These are phyloP conservation scores for Stagonosporopsis chrysanthemi DNA, from an alignment of 2,329 filamentous ascomycete species.

Conservation along the genomic window DNA sequence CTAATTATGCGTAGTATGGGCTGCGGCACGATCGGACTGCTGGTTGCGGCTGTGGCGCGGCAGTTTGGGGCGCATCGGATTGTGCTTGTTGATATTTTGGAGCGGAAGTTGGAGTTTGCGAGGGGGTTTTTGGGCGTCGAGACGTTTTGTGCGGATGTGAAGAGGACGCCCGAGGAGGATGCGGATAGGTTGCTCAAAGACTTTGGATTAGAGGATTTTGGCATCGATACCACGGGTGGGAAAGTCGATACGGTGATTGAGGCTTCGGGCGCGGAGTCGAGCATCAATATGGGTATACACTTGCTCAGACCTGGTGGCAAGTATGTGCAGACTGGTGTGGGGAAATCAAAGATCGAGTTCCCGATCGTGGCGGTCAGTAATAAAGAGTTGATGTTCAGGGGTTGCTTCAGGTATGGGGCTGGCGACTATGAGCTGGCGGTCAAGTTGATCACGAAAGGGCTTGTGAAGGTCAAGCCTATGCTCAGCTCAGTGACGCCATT, in stretches of 20 bases:
- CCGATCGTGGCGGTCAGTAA: slow-evolving; percentile 92
- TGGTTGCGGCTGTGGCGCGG: slow-evolving; percentile 77
- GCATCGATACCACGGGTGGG: slow-evolving; percentile 62
- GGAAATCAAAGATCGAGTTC: slow-evolving; percentile 88
- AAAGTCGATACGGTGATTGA: slow-evolving; percentile 84
- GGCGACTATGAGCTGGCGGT: slow-evolving; percentile 46
- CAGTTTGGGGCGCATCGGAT: slow-evolving; percentile 77
- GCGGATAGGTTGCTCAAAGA: slow-evolving; percentile 63
- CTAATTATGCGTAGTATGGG: background rate
- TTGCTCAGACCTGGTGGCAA: slow-evolving; percentile 90
- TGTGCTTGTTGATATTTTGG: slow-evolving; percentile 90
- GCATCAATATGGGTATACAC: slow-evolving; percentile 84
- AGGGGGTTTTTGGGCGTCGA: slow-evolving; percentile 75
- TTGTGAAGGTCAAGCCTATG: slow-evolving; percentile 37
- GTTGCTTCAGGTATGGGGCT: slow-evolving; percentile 43
- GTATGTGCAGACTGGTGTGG: slow-evolving; percentile 93
- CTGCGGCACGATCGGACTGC: slow-evolving; percentile 85
- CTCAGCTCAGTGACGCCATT: slow-evolving; percentile 42
- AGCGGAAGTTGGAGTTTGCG: slow-evolving; percentile 81
- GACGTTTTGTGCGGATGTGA: slow-evolving; percentile 73
- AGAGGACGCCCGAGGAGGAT: slow-evolving; percentile 69
- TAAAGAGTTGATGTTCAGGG: slow-evolving; percentile 69
- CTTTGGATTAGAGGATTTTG: slow-evolving; percentile 68
- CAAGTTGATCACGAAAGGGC: slow-evolving; percentile 29
- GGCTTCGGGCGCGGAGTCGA: slow-evolving; percentile 91